Evolutionary conservation across 257 asterid species (phyloP), one percentile per base, ranked within the genome.

Genomic region (Fraxinus quadrangulata): DNA sequence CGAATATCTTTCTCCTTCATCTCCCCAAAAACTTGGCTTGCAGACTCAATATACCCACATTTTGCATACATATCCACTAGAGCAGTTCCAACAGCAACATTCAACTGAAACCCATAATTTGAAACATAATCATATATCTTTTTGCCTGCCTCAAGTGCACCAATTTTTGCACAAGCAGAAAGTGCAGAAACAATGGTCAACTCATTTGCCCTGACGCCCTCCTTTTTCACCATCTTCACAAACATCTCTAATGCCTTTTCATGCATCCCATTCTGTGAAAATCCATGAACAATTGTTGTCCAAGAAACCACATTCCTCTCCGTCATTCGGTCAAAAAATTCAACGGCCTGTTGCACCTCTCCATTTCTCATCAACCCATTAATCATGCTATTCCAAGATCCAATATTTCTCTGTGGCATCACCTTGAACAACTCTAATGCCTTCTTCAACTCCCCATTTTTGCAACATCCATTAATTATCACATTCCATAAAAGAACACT

Each of bases 301-400:
- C 89, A 86, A 70, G 89, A 78, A 81, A 86, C 81, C 77, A 86
- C 90, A 78, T 84, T 71, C 74, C 79, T 86, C 74, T 84, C 87
- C 63, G 17, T 70, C 88, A 86, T 86, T 75, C 72, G 63, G 4
- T 71, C 79, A 21, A 86, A 86, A 84, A 82, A 51, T 67, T 78
- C 87, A 69, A 75, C 21, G 2, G 85, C 90, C 68, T 73, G 77
- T 19, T 76, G 61, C 77, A 78, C 84, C 69, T 84, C 79, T 30
- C 82, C 84, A 47, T 81, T 82, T 65, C 83, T 79, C 85, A 86
- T 75, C 84, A 84, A 70, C 61, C 90, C 90, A 67, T 83, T 68
- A 40, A 86, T 73, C 81, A 86, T 73, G 73, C 79, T 71, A 80
- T 86, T 84, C 90, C 90, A 86, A 65, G 90, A 86, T 47, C 84